Base-by-base conservation (phyloP, 1,284 basidiomycete species). In the Tremellales sp. region DNA sequence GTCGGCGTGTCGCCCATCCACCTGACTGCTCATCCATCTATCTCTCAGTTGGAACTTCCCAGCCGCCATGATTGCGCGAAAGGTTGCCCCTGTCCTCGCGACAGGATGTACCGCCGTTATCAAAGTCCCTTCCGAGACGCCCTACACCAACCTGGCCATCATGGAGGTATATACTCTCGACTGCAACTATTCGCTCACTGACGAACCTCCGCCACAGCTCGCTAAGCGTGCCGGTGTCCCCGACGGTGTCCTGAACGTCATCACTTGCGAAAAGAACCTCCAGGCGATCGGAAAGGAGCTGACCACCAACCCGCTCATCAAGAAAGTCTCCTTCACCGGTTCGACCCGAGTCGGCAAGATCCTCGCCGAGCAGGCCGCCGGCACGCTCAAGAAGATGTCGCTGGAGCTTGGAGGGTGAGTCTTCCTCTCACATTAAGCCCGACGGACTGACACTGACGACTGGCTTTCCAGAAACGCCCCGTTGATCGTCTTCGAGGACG, bases 51-150 rank as follows among this genome's bases (percentile, higher is more conserved):
- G 72, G 88, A 92, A 93, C 72, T 94, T 95, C 75, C 91, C 91
- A 6, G 90, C 87, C 19, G 92, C 90, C 0, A 95, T 95, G 78
- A 76, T 80, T 52, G 76, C 77, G 1, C 71, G 79, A 37, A 80
- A 80, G 63, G 58, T 79, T 32, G 77, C 72, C 2, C 78, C 79
- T 1, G 79, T 77, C 34, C 81, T 98, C 14, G 89, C 92, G 8
- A 92, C 92, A 14, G 95, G 95, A 21, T 98, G 95, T 71, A 97
- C 94, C 0, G 80, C 84, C 1, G 93, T 99, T 45, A 83, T 97
- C 72, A 98, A 99, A 68, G 92, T 93, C 3, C 86, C 95, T 2
- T 81, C 92, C 1, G 94, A 99, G 74, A 93, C 95, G 0, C 95
- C 95, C 0, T 95, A 89, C 74, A 92, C 91, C 29, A 84, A 86